A percentile compares a stretch with the other conserved stretches of the same genome.
phyloP scores from a whole-genome alignment of 257 asterid genomes.

The Anisodus acutangulus region DNA sequence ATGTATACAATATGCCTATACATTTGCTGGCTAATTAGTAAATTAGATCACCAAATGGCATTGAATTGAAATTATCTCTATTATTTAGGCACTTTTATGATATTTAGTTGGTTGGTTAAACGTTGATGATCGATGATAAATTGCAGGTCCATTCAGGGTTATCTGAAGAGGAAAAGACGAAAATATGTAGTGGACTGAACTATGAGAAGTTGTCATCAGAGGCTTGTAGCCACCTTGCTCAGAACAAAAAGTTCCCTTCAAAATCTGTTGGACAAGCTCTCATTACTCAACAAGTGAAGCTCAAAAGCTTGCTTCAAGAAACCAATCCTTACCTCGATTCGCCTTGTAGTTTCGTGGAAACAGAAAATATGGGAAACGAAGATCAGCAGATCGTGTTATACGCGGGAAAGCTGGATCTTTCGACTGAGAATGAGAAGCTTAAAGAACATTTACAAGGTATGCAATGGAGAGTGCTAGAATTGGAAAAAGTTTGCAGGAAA shows the following conservation, averaged over 20 bases:
- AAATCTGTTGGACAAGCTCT: conserved; percentile 65
- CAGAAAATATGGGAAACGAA: conserved; percentile 25
- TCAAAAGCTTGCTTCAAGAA: conserved; percentile 68
- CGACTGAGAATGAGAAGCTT: conserved; percentile 70
- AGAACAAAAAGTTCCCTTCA: conserved; percentile 67
- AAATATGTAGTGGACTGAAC: conserved; percentile 57
- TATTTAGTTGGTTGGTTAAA: background rate
- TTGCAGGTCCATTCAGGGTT: conserved; percentile 71
- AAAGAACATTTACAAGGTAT: conserved; percentile 77
- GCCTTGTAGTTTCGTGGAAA: conserved; percentile 33
- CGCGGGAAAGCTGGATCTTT: conserved; percentile 61
- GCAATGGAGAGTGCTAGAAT: conserved; percentile 83
- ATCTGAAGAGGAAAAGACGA: conserved; percentile 66
- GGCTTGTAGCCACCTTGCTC: conserved; percentile 60
- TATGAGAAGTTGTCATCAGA: conserved; percentile 74
- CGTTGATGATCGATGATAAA: background rate
- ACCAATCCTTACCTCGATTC: conserved; percentile 37
- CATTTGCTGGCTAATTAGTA: too few species aligned
- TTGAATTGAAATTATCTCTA: too few species aligned
- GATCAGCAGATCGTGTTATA: conserved; percentile 71
- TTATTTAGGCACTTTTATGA: background rate
- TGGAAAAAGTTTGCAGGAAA: conserved; percentile 73
- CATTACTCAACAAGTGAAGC: conserved; percentile 61
- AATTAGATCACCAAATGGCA: too few species aligned
- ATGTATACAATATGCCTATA: too few species aligned